Evolutionary conservation across 2,329 filamentous ascomycete species (phyloP).

Genomic region (Sphaerulina vaccinii): DNA sequence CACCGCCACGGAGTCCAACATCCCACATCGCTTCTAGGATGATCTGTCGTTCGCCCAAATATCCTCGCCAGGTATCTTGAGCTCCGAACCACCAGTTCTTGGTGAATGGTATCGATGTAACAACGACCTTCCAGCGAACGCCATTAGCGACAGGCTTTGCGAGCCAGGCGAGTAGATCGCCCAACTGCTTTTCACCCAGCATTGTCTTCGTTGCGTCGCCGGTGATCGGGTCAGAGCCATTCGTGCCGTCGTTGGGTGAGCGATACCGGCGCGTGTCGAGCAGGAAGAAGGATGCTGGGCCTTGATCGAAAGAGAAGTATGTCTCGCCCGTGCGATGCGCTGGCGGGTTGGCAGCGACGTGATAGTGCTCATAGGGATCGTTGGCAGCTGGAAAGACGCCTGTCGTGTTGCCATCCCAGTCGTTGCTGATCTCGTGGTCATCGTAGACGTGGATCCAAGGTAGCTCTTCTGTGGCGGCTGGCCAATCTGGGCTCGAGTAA

Average conservation of each 20-base stretch:
- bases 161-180: conserved; percentile 77
- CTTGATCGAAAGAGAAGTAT: conserved; percentile 86
- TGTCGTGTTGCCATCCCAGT: conserved; percentile 81
- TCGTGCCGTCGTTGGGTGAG: conserved; percentile 60
- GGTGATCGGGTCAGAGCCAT: conserved; percentile 56
- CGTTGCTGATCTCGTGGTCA: conserved; percentile 94
- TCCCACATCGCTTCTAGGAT: conserved; percentile 94
- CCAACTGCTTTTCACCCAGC: conserved; percentile 76
- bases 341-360: conserved; percentile 81
- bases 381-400: conserved; percentile 76
- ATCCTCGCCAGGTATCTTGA: conserved; percentile 70
- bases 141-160: conserved; percentile 68
- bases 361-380: conserved; percentile 84
- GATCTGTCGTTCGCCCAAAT: conserved; percentile 72
- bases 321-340: conserved; percentile 60
- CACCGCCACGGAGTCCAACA: conserved; percentile 64
- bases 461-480: conserved; percentile 68
- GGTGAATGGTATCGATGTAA: conserved; percentile 89
- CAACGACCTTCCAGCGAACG: conserved; percentile 89
- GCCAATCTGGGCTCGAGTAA: conserved; percentile 95
- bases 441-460: conserved; percentile 98
- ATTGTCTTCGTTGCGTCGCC: conserved; percentile 67
- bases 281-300: conserved; percentile 91
- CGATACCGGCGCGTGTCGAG: conserved; percentile 88
- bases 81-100: conserved; percentile 94